These are phyloP conservation scores for Fomitopsis pinicola DNA, from an alignment of 1,284 basidiomycete species.

Conservation along the genomic window DNA sequence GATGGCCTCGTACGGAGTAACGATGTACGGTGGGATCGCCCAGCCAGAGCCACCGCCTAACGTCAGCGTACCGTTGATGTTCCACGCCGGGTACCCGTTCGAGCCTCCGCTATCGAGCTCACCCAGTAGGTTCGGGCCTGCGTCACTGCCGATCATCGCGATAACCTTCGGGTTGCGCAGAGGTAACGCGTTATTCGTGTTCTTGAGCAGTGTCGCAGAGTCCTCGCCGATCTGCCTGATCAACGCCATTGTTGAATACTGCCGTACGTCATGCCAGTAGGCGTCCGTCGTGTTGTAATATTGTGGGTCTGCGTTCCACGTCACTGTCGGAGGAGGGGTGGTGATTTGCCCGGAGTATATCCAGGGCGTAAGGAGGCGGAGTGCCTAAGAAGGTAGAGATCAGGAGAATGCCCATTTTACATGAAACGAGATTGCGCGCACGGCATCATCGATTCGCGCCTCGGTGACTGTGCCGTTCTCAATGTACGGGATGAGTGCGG, in stretches of 20 bases:
- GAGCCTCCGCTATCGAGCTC: constrained; percentile 5
- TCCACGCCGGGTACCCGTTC: constrained; percentile 39
- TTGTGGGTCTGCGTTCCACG: not conserved
- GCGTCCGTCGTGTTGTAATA: not conserved
- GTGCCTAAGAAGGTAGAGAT: not conserved
- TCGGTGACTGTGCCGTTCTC: constrained; percentile 56
- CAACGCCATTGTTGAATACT: constrained; percentile 29
- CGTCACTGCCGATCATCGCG: constrained; percentile 5
- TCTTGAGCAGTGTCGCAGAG: constrained; percentile 62
- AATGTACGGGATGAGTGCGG: not conserved
- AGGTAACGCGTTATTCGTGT: constrained; percentile 49
- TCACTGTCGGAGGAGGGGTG: not conserved
- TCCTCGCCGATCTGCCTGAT: constrained; percentile 44
- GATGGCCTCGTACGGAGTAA: constrained; percentile 39
- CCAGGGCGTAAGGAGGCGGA: not conserved
- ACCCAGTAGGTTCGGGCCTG: constrained; percentile 34
- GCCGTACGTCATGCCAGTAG: constrained; percentile 20
- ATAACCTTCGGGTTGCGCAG: constrained; percentile 30
- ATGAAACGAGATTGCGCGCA: constrained; percentile 2
- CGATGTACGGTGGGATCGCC: constrained; percentile 46
- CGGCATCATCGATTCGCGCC: constrained; percentile 37
- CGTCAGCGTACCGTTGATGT: constrained; percentile 51
- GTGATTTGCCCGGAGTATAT: not conserved
- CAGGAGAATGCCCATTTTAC: not conserved
- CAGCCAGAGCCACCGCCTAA: constrained; percentile 54